Evolutionary conservation across 257 asterid genomes (phyloP), one percentile per base, ranked within the genome.

Genomic region (Agastache rugosa): DNA sequence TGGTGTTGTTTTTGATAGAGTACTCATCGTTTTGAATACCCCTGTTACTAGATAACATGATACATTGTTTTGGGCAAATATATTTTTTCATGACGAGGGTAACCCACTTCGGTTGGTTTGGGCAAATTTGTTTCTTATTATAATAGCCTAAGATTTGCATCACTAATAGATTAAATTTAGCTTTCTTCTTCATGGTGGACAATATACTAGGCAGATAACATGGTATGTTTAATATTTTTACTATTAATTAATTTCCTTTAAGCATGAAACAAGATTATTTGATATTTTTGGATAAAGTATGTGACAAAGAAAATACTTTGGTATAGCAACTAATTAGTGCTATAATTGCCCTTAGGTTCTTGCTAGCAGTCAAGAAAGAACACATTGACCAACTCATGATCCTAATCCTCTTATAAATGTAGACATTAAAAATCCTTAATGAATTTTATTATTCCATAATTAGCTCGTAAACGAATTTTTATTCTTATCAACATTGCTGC

Each of bases 121-220:
- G 59, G 19, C n/a, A 17, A 12, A 48, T 11, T 47, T 66, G 56
- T 23, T 66, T 77, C 59, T 19, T 47, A 34, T 35, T 25, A n/a
- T 60, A 34, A 29, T 45, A 17, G 31, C 25, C 11, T 2, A 29
- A 55, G 19, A 1, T 11, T 39, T 7, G 44, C 19, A 45, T 14
- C 53, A 3, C 2, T 20, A 54, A 48, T 48, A 2, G 55, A 48
- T 10, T 48, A 14, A 12, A 22, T 48, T n/a, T 37, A 27, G 56
- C 60, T 55, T n/a, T 22, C 41, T 60, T 19, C 9, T 50, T 35
- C 63, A 11, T 15, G 58, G 15, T 64, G 35, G 47, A 65, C 67
- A 34, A 22, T 42, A 1, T 9, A 22, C 3, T 50, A 8, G 51
- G n/a, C 51, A 14, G 51, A 44, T 53, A 11, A 3, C 5, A 53